Evolutionary conservation across 306 rosid species (phyloP), one percentile per base, ranked within the genome.

Genomic region (Trichosanthes truncata): DNA sequence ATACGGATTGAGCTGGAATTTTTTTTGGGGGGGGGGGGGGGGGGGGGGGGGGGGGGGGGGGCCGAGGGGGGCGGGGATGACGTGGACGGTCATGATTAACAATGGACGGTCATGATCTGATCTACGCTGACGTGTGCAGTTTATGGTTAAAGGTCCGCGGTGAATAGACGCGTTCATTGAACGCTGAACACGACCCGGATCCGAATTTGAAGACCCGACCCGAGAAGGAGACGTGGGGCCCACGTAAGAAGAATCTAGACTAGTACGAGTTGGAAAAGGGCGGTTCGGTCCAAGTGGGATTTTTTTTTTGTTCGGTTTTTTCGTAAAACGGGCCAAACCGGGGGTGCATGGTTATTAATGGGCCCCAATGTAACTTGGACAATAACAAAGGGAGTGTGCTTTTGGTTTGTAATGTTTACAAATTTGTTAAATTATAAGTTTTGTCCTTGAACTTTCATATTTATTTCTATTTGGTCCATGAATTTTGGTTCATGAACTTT

Each of bases 121-220:
- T 86, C n/a, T 26, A 14, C 9, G 59, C 6, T 55, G 36, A 76
- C 51, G 80, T 62, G 80, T 59, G 31, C 4, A 33, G 18, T 29
- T 29, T 29, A 29, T 14, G 1, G 11, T n/a, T n/a, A n/a, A n/a
- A n/a, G n/a, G n/a, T n/a, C n/a, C n/a, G n/a, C n/a, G 59, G 78
- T 52, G 78, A 29, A 21, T 6, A 21, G 35, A 69, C 80, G 86
- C 86, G 84, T 80, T 14, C 33, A 13, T 13, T 77, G 48, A 78
- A 85, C 88, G 88, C 84, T n/a, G 31, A 74, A 85, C 88, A 83
- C 83, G 36, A 23, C 56, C 53, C 60, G 15, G 12, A 41, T 46
- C 38, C 51, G 77, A 15, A 35, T 3, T 18, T 4, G 18, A 11
- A 21, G 1, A 35, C 56, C 40, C 49, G 20, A 18, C 53, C 18